Evolutionary conservation across 2,329 filamentous ascomycete genomes (phyloP).

Genomic region (Periconia sp.): DNA sequence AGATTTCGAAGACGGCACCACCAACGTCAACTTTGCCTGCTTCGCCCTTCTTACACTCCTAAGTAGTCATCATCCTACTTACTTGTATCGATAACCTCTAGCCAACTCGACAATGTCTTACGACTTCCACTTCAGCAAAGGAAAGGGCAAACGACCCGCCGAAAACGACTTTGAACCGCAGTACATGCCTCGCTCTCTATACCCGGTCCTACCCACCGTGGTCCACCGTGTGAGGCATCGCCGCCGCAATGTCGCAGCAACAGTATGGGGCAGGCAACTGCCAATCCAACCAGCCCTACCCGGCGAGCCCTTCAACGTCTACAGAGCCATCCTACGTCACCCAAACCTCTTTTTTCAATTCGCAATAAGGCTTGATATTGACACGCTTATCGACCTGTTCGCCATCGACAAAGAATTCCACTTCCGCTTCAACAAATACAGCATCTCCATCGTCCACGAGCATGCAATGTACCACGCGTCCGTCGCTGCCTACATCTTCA

Average conservation of each 20-base stretch:
- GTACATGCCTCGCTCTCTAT: neutral
- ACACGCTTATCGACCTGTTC: constrained; percentile 33
- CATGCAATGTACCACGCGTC: constrained; percentile 59
- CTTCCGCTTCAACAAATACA: constrained; percentile 52
- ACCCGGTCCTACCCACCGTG: constrained; percentile 12
- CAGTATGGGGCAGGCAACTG: constrained; percentile 19
- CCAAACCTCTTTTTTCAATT: constrained; percentile 41
- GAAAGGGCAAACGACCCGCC: constrained; percentile 25
- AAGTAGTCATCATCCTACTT: neutral
- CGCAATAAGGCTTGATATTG: constrained; percentile 25
- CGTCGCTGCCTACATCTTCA: constrained; percentile 60
- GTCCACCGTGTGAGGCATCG: constrained; percentile 26
- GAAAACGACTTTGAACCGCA: constrained; percentile 2
- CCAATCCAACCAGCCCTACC: neutral
- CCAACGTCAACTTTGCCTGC: neutral
- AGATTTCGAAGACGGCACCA: too few species aligned
- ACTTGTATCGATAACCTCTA: neutral
- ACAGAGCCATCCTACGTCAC: constrained; percentile 38
- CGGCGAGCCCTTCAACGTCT: constrained; percentile 31
- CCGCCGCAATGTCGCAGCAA: constrained; percentile 20
- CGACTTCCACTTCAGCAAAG: constrained; percentile 7
- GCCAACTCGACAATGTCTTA: constrained; percentile 4
- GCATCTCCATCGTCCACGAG: constrained; percentile 56
- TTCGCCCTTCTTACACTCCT: neutral
- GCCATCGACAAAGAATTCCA: constrained; percentile 45